Base-by-base conservation (phyloP, 805 yeast genomes). In the Candida lessepsii region DNA sequence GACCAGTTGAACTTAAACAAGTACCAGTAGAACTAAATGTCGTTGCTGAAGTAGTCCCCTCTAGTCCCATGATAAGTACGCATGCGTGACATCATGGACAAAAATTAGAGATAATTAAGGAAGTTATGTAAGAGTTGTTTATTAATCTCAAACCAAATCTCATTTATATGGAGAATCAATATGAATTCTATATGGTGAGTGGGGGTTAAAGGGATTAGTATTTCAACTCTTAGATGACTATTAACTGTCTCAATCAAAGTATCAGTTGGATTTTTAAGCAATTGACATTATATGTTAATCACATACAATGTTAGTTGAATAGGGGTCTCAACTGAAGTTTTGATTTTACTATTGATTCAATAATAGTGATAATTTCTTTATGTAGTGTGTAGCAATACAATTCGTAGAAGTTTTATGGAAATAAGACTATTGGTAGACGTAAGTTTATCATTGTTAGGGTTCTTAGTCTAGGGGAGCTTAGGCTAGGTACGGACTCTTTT, bases 261-360 rank as follows among this genome's bases (percentile, higher is more conserved):
- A 24, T 45, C 49, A 39, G 49, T 45, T 47, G 45, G 35, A 37
- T 47, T 38, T 45, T 47, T 47, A 42, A 37, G 47, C 47, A 45
- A 41, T 47, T 47, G 47, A 27, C 48, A 47, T 45, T 40, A 32
- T 47, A 47, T 47, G 37, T 17, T 19, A 29, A 26, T 9, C 15
- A 39, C 39, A 45, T 47, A 47, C 46, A 35, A 45, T 47, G 48
- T 40, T 40, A 45, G 51, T 45, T 47, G 45, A 44, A 47, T 42
- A 43, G 51, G 47, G 51, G 35, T 45, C 37, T 26, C 47, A 45
- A 42, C 47, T 37, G 51, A 45, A 36, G 38, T 38, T 28, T 30
- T 44, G 39, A 24, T 39, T 39, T 39, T 39, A 39, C 37, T 32
- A 20, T 21, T 33, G 8, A 5, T 7, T 5, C 33, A 5, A 16